Base-by-base conservation (phyloP, 2,329 filamentous ascomycete species). In the Hymenoscyphus repandus region DNA sequence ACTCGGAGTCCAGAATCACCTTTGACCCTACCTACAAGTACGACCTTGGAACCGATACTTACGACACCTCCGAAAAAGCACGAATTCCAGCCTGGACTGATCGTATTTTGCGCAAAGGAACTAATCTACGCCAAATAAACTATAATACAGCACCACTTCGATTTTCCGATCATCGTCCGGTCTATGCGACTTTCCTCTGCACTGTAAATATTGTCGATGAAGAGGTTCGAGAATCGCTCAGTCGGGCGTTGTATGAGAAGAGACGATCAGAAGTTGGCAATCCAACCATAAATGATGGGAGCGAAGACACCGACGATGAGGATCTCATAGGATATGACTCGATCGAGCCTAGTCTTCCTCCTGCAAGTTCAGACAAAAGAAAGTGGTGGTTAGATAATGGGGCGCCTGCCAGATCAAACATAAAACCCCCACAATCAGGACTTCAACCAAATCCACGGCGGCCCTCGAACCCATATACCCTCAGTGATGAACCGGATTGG, bases 81-180 rank as follows among this genome's bases (percentile, higher is more conserved):
- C 85, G 93, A 13, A 96, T 97, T 55, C 93, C 93, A 2, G 93
- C 93, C 0, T 99, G 93, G 93, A 96, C 91, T 54, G 93, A 99
- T 69, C 87, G 93, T 34, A 87, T 99, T 41, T 72, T 99, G 7
- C 85, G 88, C 52, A 95, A 91, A 70, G 93, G 93, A 6, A 74
- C 80, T 53, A 91, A 90, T 59, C 77, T 99, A 33, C 83, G 84
- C 38, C 93, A 97, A 66, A 74, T 87, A 10, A 79, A 87, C 31
- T 99, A 99, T 69, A 81, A 88, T 62, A 85, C 81, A 47, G 90
- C 91, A 3, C 84, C 89, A 30, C 74, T 99, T 33, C 81, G 79
- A 11, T 96, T 97, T 66, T 99, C 93, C 0, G 93, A 99, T 64
- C 93, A 99, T 68, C 81, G 91, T n/a, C 93, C 93, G 1, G 92